Evolutionary conservation across 2,329 filamentous ascomycete species (phyloP).

Genomic region (Huntiella abstrusa): DNA sequence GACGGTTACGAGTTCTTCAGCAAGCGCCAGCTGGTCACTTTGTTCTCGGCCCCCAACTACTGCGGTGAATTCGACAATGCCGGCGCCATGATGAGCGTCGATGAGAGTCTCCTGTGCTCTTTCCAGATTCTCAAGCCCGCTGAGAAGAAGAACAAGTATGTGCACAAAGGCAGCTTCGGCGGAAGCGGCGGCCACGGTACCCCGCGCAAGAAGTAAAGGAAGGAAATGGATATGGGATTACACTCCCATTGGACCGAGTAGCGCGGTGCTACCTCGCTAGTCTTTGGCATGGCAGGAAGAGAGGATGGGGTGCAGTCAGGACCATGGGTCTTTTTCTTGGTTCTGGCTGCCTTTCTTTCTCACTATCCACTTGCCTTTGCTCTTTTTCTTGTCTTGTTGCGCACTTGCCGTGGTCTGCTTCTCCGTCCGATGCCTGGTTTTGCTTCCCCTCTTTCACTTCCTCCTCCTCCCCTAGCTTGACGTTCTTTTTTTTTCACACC

Average conservation of each 20-base stretch:
- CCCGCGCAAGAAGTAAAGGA: constrained; percentile 13
- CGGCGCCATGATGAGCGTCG: constrained; percentile 99
- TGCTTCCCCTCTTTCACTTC: neutral
- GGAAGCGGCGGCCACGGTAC: constrained; percentile 13
- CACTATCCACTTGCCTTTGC: neutral
- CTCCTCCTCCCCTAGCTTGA: neutral
- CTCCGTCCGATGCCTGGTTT: neutral
- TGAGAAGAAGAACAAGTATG: constrained; percentile 99
- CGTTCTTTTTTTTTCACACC: neutral
- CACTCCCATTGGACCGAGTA: neutral
- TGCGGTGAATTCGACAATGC: constrained; percentile 99
- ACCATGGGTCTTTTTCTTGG: too few species aligned
- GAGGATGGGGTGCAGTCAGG: neutral
- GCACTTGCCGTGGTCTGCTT: neutral
- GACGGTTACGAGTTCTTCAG: constrained; percentile 99
- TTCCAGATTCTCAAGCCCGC: constrained; percentile 99
- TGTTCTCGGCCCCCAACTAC: constrained; percentile 98
- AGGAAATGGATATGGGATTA: neutral
- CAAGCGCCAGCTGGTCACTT: constrained; percentile 87
- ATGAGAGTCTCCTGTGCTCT: constrained; percentile 93
- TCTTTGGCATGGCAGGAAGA: too few species aligned
- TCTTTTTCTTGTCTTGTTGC: constrained; percentile 3
- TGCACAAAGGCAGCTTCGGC: constrained; percentile 48
- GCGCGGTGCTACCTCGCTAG: too few species aligned
- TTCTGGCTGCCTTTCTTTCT: neutral